Base-by-base conservation (phyloP, 2,329 filamentous ascomycete genomes). In the Colletotrichum simmondsii region DNA sequence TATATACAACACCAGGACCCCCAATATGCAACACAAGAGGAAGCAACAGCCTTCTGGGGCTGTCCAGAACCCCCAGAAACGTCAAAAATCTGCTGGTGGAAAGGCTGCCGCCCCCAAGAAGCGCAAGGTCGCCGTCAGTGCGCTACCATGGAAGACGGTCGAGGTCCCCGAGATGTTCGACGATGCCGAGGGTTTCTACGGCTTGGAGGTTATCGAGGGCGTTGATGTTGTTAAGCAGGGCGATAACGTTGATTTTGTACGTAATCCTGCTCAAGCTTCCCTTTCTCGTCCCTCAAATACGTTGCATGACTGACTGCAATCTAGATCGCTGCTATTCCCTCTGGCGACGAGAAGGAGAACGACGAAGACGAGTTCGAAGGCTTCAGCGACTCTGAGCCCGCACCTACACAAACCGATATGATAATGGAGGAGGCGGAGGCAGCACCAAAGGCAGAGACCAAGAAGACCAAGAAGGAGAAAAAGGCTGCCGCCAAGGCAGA, bases 121-220 rank as follows among this genome's bases (percentile, higher is more conserved):
- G 19, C 81, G 81, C 54, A 78, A 84, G 2, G 83, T 89, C 26
- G 83, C 85, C 56, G 81, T 86, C 35, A 82, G 87, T 74, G 82
- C 87, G 1, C 82, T 92, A 56, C 81, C 83, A 80, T 92, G 91
- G 91, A 85, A 88, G 77, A 81, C 85, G 52, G 85, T 88, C 12
- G 86, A 90, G 24, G 90, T 97, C 4, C 94, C 94, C 7, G 93
- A 95, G 79, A 91, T 93, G 79, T 87, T 95, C 77, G 92, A 96
- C 58, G 94, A 98, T 83, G 94, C 94, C n/a, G 95, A 97, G 75
- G 97, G 97, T 0, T 98, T 99, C 81, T 97, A 92, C 77, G 95
- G 94, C 0, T 85, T 99, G 2, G 95, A 99, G 78, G 95, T 98
- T 78, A 92, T 98, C 59, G 94, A 97, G 19, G 95, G 94, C 64